phyloP scores from a whole-genome alignment of 768 basidiomycete genomes.

The Podaxis sp. region DNA sequence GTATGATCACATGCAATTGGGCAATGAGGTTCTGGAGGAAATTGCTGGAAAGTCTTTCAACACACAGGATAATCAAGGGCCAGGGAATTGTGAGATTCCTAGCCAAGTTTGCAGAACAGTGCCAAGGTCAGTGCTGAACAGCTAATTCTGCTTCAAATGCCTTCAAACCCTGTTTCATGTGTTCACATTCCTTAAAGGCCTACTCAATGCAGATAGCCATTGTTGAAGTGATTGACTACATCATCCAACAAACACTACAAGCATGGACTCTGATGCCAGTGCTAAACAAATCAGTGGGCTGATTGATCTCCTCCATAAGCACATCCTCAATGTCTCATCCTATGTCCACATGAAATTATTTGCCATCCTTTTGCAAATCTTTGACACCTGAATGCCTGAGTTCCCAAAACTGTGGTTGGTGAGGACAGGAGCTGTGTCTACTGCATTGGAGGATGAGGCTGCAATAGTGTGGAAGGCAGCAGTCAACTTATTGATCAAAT shows the following conservation, averaged over 20 bases:
- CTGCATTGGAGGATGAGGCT: constrained; percentile 86
- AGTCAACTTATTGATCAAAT: constrained; percentile 69
- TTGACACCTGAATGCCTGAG: constrained; percentile 64
- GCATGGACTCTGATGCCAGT: constrained; percentile 46
- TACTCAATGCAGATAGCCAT: constrained; percentile 97
- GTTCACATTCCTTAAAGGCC: constrained; percentile 47
- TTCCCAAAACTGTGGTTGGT: constrained; percentile 84
- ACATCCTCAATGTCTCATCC: constrained; percentile 81
- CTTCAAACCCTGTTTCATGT: neutral
- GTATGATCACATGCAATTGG: constrained; percentile 86
- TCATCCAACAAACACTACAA: constrained; percentile 80
- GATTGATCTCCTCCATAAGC: constrained; percentile 81
- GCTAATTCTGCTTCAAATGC: constrained; percentile 62
- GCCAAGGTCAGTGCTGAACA: constrained; percentile 83
- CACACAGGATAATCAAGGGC: constrained; percentile 83
- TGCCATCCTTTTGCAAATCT: constrained; percentile 69
- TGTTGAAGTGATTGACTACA: constrained; percentile 83
- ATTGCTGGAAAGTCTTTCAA: constrained; percentile 77
- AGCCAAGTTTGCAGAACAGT: constrained; percentile 76
- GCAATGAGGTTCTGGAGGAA: constrained; percentile 89
- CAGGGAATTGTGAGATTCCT: constrained; percentile 85
- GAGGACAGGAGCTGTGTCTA: constrained; percentile 73
- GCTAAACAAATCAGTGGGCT: constrained; percentile 68
- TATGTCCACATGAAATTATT: constrained; percentile 93
- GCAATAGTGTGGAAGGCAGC: constrained; percentile 86